Evolutionary conservation across 2,329 filamentous ascomycete species (phyloP).

Genomic region (Tolypocladium ophioglossoides): DNA sequence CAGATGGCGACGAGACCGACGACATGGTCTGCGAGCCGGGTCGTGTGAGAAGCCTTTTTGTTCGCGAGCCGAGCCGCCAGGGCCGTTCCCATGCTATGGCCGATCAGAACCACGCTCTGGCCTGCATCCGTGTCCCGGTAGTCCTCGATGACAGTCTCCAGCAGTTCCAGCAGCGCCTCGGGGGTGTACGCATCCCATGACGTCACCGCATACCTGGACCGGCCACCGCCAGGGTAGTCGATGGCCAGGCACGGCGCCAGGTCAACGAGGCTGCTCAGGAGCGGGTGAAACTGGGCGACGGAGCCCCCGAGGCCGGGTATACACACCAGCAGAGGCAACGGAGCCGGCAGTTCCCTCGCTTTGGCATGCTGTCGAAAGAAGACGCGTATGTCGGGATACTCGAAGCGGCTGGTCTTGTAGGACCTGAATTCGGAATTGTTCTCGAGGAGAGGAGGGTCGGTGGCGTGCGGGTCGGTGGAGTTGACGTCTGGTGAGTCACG

Average conservation of each 20-base stretch:
- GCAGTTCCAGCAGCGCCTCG: conserved; percentile 62
- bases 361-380: conserved; percentile 80
- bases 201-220: conserved; percentile 62
- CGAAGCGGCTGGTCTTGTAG: conserved; percentile 60
- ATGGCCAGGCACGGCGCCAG: conserved; percentile 72
- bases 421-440: conserved; percentile 62
- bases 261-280: conserved; percentile 73
- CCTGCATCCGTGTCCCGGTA: conserved; percentile 53
- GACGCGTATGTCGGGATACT: conserved; percentile 67
- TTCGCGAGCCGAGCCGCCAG: conserved; percentile 61
- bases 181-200: conserved; percentile 71
- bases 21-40: conserved; percentile 51
- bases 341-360: conserved; percentile 66
- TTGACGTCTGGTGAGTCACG: neutral
- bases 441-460: conserved; percentile 70
- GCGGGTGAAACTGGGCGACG: conserved; percentile 72
- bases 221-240: conserved; percentile 83
- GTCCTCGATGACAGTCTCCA: conserved; percentile 63
- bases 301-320: conserved; percentile 92
- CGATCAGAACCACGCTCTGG: conserved; percentile 71
- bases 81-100: conserved; percentile 84
- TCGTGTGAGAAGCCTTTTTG: conserved; percentile 28
- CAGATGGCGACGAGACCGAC: conserved; percentile 73
- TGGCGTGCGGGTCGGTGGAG: conserved; percentile 31
- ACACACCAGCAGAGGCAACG: conserved; percentile 79